These are phyloP conservation scores for Rhynchosporium secalis DNA, from an alignment of 2,329 filamentous ascomycete species.

Conservation along the genomic window DNA sequence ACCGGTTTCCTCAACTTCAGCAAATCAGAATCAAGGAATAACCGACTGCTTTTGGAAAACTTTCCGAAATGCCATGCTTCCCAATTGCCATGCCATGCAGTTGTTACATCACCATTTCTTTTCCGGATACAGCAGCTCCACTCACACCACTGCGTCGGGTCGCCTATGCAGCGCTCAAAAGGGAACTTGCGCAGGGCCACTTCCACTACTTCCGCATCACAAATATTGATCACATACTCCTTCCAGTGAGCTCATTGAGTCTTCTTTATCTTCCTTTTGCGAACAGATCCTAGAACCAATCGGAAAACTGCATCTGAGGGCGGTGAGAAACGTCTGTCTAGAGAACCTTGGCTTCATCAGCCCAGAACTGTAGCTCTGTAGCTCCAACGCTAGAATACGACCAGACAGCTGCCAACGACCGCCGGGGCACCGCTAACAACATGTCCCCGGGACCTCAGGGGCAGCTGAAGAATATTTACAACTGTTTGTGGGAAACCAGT, in stretches of 20 bases:
- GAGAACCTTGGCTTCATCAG: neutral
- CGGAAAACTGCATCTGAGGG: neutral
- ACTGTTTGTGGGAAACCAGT: neutral
- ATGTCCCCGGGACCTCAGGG: neutral
- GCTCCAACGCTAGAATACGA: neutral
- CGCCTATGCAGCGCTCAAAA: neutral
- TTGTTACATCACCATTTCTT: slow-evolving; percentile 4
- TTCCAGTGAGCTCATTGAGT: neutral
- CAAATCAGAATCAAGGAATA: too few relatives aligned
- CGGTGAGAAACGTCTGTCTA: neutral
- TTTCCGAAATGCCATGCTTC: too few relatives aligned
- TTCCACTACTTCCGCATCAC: neutral
- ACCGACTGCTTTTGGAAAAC: too few relatives aligned
- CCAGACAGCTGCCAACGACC: neutral
- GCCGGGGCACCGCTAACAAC: neutral
- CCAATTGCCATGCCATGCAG: neutral
- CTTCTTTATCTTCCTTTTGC: neutral
- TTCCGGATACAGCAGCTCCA: neutral
- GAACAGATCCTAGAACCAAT: neutral
- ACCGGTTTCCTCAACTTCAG: too few relatives aligned
- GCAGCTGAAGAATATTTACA: neutral
- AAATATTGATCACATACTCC: neutral
- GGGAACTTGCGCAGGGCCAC: slow-evolving; percentile 5
- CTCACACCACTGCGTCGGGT: slow-evolving; percentile 9
- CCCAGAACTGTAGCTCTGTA: neutral